Base-by-base conservation (phyloP, 805 yeast genomes). In the Lipomyces oligophaga region DNA sequence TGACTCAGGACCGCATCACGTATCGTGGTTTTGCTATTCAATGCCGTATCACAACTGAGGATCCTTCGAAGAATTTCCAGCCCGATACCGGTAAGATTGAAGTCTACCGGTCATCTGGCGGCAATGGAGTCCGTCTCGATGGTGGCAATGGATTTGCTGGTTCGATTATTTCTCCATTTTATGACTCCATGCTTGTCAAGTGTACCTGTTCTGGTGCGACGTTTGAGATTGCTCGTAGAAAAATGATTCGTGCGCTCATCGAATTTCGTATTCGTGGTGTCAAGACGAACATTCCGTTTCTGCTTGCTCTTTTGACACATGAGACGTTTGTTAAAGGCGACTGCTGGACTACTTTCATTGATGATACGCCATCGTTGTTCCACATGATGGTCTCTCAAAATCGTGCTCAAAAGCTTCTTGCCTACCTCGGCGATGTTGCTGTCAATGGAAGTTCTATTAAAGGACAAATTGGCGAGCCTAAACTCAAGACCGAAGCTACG, bases 91-190 rank as follows among this genome's bases (percentile, higher is more conserved):
- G 98, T 66, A 88, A 89, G 70, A 84, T 90, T 61, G 98, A 90
- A 69, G 98, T 90, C 37, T 90, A 90, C 75, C 81, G 97, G 68
- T 88, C 97, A 37, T 86, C 97, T 19, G 98, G 98, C 71, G 99
- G 99, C 75, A 93, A 93, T 65, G 99, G 99, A 68, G 97, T 93
- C 38, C 82, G 99, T 73, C 77, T 93, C 60, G 98, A 90, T 63
- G 98, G 98, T 73, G 97, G 97, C 71, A 90, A 90, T 66, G 97
- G 96, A 3, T 90, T 87, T 67, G 95, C 96, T 10, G 98, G 98
- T 56, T 85, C 97, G 19, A 81, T 93, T 58, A 93, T 90, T 59
- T 83, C 96, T 27, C 98, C 98, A 34, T 96, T 87, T 70, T 90
- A 90, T 71, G 98, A 90, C 71, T 89, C 97, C 30, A 85, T 90